Base-by-base conservation (phyloP, 768 basidiomycete genomes). In the Boletus sp. region DNA sequence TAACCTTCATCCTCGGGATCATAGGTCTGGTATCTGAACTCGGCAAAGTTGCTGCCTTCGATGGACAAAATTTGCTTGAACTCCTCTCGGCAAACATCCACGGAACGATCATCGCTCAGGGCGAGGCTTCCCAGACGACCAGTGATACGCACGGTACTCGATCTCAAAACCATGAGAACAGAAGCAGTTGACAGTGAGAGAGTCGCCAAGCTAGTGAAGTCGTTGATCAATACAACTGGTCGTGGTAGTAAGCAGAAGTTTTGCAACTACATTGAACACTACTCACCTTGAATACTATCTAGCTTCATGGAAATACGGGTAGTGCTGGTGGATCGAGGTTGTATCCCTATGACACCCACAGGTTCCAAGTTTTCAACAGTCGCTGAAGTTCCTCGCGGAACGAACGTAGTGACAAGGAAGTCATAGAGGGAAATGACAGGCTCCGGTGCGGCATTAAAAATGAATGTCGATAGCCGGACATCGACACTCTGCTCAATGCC, bases 401-500 rank as follows among this genome's bases (percentile, higher is more conserved):
- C 90, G 70, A 99, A 99, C 0, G 97, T 98, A 3, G 90, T 88
- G 88, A 99, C 95, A 70, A 99, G 83, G 74, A 96, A 98, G 73
- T 98, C 94, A 71, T 98, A 98, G 21, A 98, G 72, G 2, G 88
- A 80, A 35, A 99, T 75, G 40, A 98, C 86, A 13, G 96, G 94
- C 65, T 93, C 92, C 0, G 97, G 94, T 8, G 89, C 88, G 4
- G 88, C 85, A 52, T 84, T 83, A 71, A 98, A 86, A 49, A 95
- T 81, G 68, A 99, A 85, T 0, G 96, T 97, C 4, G 96, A 95
- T 37, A 98, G 77, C 61, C 83, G 84, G 59, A 93, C 82, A 63
- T 93, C 88, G 53, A 98, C 83, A 54, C 75, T 88, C 71, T 97
- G 95, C 63, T 96, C 90, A 44, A 94, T 83, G 23, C 88, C 86